Percentiles rank a stretch among this genome's conserved stretches.
phyloP scores from a whole-genome alignment of 768 basidiomycete genomes.

The Russula vinacea region DNA sequence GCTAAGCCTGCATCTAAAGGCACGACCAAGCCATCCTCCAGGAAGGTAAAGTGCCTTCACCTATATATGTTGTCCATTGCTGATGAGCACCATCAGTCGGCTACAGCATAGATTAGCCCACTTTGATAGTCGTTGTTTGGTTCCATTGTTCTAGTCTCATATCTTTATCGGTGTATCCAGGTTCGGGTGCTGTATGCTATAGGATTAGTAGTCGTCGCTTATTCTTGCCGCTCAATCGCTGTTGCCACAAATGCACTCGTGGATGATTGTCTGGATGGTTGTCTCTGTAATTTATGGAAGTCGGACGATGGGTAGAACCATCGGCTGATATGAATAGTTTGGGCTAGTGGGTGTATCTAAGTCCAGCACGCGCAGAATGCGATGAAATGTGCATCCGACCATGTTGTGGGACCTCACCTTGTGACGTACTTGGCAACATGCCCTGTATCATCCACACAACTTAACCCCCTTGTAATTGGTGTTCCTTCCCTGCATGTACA shows the following conservation, averaged over 20 bases:
- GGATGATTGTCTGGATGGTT: conserved; percentile 3
- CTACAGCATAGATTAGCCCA: conserved; percentile 10
- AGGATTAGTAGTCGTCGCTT: conserved; percentile 27
- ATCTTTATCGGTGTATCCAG: conserved; percentile 29
- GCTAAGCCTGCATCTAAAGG: conserved; percentile 25
- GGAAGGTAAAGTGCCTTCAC: conserved; percentile 8
- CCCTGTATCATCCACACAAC: not conserved
- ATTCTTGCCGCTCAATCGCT: conserved; percentile 9
- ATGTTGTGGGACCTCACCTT: not conserved
- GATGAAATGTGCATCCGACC: not conserved
- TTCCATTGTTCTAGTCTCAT: conserved; percentile 12
- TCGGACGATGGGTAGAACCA: not conserved
- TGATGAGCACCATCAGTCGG: conserved; percentile 8
- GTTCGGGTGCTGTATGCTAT: conserved; percentile 29
- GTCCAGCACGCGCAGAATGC: not conserved
- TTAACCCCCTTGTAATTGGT: not conserved
- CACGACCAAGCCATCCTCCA: conserved; percentile 18
- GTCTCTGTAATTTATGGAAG: conserved; percentile 18
- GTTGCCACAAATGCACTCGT: not conserved
- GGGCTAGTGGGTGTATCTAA: not conserved
- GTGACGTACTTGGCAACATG: not conserved
- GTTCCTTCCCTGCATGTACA: not conserved
- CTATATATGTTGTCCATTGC: not conserved
- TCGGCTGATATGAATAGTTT: not conserved
- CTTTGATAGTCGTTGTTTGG: not conserved